These are phyloP conservation scores for Pulveroboletus sp. DNA, from an alignment of 1,284 basidiomycete genomes.

Conservation along the genomic window DNA sequence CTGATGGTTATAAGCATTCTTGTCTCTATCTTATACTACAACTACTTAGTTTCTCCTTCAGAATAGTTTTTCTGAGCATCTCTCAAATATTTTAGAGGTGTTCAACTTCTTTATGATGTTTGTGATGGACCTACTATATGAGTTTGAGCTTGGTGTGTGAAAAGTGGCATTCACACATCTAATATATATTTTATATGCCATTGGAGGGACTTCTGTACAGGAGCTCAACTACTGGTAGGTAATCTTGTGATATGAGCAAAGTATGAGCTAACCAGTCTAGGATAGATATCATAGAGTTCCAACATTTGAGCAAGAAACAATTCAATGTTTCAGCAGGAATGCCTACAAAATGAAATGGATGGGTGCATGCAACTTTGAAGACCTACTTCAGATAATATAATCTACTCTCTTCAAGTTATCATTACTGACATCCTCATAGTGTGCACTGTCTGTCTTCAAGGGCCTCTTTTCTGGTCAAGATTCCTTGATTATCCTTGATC, in stretches of 20 bases:
- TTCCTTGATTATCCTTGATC: conserved; percentile 20
- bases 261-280: not conserved
- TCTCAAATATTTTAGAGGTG: not conserved
- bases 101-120: not conserved
- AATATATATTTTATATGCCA: not conserved
- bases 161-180: not conserved
- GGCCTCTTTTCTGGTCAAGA: not conserved
- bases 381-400: not conserved
- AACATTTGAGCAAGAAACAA: not conserved
- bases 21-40: not conserved
- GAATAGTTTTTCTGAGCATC: not conserved
- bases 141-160: not conserved
- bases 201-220: not conserved
- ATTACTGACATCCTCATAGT: not conserved
- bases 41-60: not conserved
- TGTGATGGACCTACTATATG: not conserved
- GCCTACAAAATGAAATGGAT: not conserved
- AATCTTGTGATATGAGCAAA: too few species aligned
- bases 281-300: not conserved
- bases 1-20: not conserved
- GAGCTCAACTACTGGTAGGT: not conserved
- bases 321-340: not conserved
- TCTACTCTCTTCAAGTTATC: not conserved
- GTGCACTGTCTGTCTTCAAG: not conserved
- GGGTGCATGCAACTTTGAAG: not conserved